Conservation (phyloP, 2,329 filamentous ascomycete genomes). For the Albophoma yamanashiensis region DNA sequence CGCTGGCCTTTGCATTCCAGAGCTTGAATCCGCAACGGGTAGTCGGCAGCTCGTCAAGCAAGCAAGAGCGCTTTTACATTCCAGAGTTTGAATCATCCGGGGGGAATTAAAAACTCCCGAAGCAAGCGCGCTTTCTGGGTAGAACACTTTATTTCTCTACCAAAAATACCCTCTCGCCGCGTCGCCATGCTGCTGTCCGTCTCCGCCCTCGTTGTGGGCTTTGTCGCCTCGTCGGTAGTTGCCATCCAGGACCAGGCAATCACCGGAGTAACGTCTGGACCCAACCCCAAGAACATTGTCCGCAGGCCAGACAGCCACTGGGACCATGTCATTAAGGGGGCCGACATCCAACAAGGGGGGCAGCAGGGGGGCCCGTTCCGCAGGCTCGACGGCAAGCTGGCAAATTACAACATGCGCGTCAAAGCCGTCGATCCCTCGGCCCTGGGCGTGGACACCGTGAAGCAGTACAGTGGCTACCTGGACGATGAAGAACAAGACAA, state of each 20-base stretch:
- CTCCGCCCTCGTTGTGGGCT: not conserved
- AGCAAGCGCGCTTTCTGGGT: not conserved
- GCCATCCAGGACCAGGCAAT: not conserved
- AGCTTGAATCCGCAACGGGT: too few relatives aligned
- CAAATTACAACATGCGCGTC: constrained; percentile 75
- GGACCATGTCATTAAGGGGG: constrained; percentile 1
- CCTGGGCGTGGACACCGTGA: constrained; percentile 83
- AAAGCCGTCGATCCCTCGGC: constrained; percentile 80
- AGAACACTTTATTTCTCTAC: not conserved
- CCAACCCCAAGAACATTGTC: not conserved
- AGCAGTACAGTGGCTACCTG: constrained; percentile 96
- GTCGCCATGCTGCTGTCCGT: constrained; percentile 1
- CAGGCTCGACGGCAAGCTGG: constrained; percentile 71
- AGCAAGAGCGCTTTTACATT: too few relatives aligned
- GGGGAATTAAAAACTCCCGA: too few relatives aligned
- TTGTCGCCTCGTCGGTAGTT: not conserved
- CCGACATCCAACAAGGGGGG: not conserved
- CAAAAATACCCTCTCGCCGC: not conserved
- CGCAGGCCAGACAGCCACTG: not conserved
- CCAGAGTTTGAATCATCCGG: too few relatives aligned
- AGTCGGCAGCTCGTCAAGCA: too few relatives aligned
- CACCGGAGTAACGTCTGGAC: not conserved
- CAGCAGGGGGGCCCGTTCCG: constrained; percentile 17
- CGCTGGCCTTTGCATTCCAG: too few relatives aligned
- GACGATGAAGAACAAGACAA: constrained; percentile 94